Evolutionary conservation across 768 basidiomycete genomes (phyloP).

Genomic region (Kwoniella heveanensis): DNA sequence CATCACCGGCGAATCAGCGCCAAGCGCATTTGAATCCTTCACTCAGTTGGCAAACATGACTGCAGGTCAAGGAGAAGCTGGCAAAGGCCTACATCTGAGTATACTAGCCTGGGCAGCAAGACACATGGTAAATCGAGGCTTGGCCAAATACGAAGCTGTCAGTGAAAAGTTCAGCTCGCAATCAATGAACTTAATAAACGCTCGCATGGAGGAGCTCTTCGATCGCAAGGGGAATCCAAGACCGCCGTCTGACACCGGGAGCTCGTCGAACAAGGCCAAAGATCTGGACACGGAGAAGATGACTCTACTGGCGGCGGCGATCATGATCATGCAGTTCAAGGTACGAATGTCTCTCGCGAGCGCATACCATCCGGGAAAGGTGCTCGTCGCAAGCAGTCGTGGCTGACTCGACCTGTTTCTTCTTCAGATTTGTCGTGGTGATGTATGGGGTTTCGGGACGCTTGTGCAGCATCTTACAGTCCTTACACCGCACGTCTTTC

Average conservation of each 20-base stretch:
- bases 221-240: slow-evolving; percentile 10
- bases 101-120: slow-evolving; percentile 40
- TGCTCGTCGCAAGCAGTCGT: neutral
- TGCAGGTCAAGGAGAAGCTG: slow-evolving; percentile 13
- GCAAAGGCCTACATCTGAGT: slow-evolving; percentile 35
- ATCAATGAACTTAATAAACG: slow-evolving; percentile 24
- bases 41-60: slow-evolving; percentile 26
- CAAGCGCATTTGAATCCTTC: slow-evolving; percentile 33
- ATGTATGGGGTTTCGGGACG: slow-evolving; percentile 42
- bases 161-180: slow-evolving; percentile 33
- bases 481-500: slow-evolving; percentile 25
- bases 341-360: too few species aligned
- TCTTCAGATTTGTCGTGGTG: slow-evolving; percentile 42
- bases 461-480: slow-evolving; percentile 26
- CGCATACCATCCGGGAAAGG: neutral
- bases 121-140: slow-evolving; percentile 36
- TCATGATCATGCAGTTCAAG: slow-evolving; percentile 49
- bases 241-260: neutral
- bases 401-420: slow-evolving; percentile 1
- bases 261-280: neutral
- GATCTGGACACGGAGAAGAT: slow-evolving; percentile 28
- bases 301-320: slow-evolving; percentile 39
- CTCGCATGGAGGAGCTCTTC: slow-evolving; percentile 8
- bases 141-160: slow-evolving; percentile 31
- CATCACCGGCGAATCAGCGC: slow-evolving; percentile 24